Evolutionary conservation across 176 grass and related monocot species (phyloP).

Genomic region (Themeda triandra): DNA sequence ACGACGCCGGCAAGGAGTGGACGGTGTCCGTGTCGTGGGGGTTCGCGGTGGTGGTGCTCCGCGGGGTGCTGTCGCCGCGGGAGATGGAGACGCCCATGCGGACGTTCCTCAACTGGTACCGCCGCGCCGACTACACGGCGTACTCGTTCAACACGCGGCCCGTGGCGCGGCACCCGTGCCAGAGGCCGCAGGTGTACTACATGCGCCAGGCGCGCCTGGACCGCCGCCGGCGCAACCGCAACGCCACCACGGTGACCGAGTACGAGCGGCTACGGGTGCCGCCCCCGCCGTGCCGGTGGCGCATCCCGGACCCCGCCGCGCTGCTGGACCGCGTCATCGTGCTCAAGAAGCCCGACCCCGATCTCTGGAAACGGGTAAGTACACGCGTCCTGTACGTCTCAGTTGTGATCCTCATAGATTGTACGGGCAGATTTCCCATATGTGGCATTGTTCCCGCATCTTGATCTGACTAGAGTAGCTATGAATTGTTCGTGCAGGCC

Average conservation of each 20-base stretch:
- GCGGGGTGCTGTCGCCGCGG: not conserved
- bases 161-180: not conserved
- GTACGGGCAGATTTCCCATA: not conserved
- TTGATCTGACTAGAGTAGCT: not conserved
- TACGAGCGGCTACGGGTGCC: not conserved
- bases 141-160: not conserved
- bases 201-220: not conserved
- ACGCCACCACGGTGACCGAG: not conserved
- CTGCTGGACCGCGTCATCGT: not conserved
- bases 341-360: not conserved
- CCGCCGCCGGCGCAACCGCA: not conserved
- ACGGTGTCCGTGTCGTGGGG: not conserved
- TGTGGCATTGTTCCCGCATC: not conserved
- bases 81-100: not conserved
- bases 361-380: not conserved
- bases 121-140: not conserved
- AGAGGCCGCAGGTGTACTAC: not conserved
- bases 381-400: not conserved
- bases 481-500: not conserved
- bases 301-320: not conserved
- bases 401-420: not conserved
- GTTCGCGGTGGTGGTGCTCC: not conserved
- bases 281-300: not conserved
- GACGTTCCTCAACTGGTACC: not conserved
- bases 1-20: not conserved